phyloP scores from a whole-genome alignment of 805 yeast genomes.

The Teunomyces kruisii region DNA sequence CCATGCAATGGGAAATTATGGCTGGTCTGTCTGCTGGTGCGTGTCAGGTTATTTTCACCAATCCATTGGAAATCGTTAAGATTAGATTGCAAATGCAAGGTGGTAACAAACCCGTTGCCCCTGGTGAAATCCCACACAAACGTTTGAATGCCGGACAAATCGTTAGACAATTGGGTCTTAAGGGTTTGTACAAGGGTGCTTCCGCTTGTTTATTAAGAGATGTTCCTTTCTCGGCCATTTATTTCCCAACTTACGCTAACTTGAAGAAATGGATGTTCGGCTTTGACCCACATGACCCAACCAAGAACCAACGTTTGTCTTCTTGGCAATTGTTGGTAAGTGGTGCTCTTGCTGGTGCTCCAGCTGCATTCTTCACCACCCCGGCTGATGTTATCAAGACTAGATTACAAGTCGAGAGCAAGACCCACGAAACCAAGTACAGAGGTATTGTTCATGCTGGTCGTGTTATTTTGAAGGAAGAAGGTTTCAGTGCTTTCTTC shows the following conservation, averaged over 20 bases:
- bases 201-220: slow-evolving; percentile 89
- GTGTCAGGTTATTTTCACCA: slow-evolving; percentile 93
- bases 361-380: slow-evolving; percentile 94
- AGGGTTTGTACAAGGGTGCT: slow-evolving; percentile 90
- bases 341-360: slow-evolving; percentile 97
- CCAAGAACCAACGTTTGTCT: slow-evolving; percentile 56
- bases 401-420: slow-evolving; percentile 82
- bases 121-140: slow-evolving; percentile 43
- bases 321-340: slow-evolving; percentile 82
- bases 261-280: slow-evolving; percentile 78
- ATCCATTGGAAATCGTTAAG: slow-evolving; percentile 94
- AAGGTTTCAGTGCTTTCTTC: slow-evolving; percentile 83
- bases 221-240: slow-evolving; percentile 94
- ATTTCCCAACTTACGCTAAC: slow-evolving; percentile 96
- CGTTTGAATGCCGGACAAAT: slow-evolving; percentile 63
- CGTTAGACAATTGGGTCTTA: slow-evolving; percentile 73
- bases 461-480: slow-evolving; percentile 70
- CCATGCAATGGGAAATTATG: slow-evolving; percentile 64
- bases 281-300: slow-evolving; percentile 67
- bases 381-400: slow-evolving; percentile 98
- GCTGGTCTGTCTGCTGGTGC: slow-evolving; percentile 97
- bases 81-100: slow-evolving; percentile 95
- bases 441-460: slow-evolving; percentile 78
- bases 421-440: slow-evolving; percentile 75
- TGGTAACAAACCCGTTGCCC: slow-evolving; percentile 42